Base-by-base conservation (phyloP, 2,329 filamentous ascomycete species). In the Pestalotiopsis sp. region DNA sequence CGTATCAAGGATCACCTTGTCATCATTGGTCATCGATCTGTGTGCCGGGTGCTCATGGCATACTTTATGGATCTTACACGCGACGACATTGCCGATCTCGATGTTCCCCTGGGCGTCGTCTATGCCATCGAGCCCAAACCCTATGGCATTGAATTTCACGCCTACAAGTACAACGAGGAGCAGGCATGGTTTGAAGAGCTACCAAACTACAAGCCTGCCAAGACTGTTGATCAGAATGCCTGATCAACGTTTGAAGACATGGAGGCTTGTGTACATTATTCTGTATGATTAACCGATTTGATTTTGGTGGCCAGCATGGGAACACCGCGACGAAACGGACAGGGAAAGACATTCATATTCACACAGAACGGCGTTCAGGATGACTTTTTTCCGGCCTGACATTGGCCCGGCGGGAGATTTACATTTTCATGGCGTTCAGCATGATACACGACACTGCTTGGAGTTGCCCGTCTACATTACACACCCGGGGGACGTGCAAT, bases 41-140 rank as follows among this genome's bases (percentile, higher is more conserved):
- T 98, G 52, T 95, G 94, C 68, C 90, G 96, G 39, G 95, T 99
- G 5, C 84, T 99, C 70, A 91, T 99, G 81, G 95, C 95, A 1
- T 99, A 99, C 81, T 99, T 99, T 82, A 94, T 96, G 84, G 95
- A 97, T 69, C 85, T 98, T 66, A 94, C 93, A 64, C 87, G 95
- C 45, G 91, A 97, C 72, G 93, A 97, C 76, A 97, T 99, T 70
- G 95, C 96, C 13, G 94, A 98, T 75, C 88, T 99, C 70, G 95
- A 98, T 77, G 93, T 98, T 60, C 96, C 96, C 0, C 84, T 99
- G 63, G 96, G 96, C 20, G 95, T 97, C 85, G 86, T 98, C 7
- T 99, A 97, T 80, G 93, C 94, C 74, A 92, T 99, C 62, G 95
- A 99, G 81, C 96, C 96, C 41, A 98, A 98, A 85, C 96, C 96